Evolutionary conservation across 257 asterid species (phyloP).

Genomic region (Solanum pinnatisectum): DNA sequence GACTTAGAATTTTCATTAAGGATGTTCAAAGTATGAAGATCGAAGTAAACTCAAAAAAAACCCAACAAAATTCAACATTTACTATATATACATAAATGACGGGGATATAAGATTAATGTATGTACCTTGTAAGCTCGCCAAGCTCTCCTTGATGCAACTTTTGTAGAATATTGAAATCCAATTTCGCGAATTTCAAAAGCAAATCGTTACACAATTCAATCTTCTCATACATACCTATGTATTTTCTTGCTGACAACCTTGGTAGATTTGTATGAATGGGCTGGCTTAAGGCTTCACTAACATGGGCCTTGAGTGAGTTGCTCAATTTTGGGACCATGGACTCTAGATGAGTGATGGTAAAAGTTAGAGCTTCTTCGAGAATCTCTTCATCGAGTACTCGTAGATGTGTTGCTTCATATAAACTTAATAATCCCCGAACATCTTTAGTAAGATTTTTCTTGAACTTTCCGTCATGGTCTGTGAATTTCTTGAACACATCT

Average conservation of each 20-base stretch:
- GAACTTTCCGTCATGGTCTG: background rate
- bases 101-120: too few species aligned
- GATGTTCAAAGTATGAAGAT: too few species aligned
- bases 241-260: background rate
- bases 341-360: background rate
- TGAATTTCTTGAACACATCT: conserved; percentile 8
- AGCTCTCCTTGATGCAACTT: background rate
- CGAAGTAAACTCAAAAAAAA: too few species aligned
- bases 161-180: background rate
- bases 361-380: background rate
- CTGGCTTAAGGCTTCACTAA: background rate
- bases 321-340: background rate
- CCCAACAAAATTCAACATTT: too few species aligned
- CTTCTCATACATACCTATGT: background rate
- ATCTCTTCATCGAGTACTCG: background rate
- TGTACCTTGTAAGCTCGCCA: background rate
- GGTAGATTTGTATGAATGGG: background rate
- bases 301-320: background rate
- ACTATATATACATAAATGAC: background rate
- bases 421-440: background rate
- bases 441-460: background rate
- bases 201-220: background rate
- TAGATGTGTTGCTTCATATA: conserved; percentile 2
- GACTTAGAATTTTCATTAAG: too few species aligned
- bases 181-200: background rate